Evolutionary conservation across 148 eudicot species (phyloP).

Genomic region (Rhododendron molle): DNA sequence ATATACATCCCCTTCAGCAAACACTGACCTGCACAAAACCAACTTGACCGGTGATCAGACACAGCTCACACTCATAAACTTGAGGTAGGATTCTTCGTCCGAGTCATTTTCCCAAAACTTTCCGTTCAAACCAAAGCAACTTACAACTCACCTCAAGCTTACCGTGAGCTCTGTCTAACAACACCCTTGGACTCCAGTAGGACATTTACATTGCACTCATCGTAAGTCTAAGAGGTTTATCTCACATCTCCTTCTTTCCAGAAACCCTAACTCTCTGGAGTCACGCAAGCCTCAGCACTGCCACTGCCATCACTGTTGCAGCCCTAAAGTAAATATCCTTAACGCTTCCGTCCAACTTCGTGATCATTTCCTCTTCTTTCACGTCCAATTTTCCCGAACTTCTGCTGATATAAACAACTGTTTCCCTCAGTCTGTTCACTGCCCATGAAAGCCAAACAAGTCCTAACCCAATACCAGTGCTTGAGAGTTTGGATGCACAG

Average conservation of each 20-base stretch:
- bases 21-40: background rate
- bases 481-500: conserved; percentile 45
- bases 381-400: conserved; percentile 31
- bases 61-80: background rate
- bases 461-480: conserved; percentile 61
- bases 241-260: background rate
- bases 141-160: background rate
- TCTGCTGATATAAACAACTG: conserved; percentile 49
- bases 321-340: conserved; percentile 57
- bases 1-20: background rate
- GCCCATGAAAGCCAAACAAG: conserved; percentile 79
- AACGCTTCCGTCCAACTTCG: conserved; percentile 43
- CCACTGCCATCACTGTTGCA: conserved; percentile 47
- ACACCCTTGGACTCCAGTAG: background rate
- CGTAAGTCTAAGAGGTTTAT: background rate
- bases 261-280: background rate
- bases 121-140: background rate
- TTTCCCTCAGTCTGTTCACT: conserved; percentile 57
- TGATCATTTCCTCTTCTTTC: conserved; percentile 55
- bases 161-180: background rate
- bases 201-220: background rate
- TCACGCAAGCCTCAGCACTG: conserved; percentile 64
- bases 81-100: background rate
- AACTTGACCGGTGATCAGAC: background rate
- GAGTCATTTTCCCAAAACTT: background rate